phyloP scores from a whole-genome alignment of 306 rosid species.

The Cicer arietinum region DNA sequence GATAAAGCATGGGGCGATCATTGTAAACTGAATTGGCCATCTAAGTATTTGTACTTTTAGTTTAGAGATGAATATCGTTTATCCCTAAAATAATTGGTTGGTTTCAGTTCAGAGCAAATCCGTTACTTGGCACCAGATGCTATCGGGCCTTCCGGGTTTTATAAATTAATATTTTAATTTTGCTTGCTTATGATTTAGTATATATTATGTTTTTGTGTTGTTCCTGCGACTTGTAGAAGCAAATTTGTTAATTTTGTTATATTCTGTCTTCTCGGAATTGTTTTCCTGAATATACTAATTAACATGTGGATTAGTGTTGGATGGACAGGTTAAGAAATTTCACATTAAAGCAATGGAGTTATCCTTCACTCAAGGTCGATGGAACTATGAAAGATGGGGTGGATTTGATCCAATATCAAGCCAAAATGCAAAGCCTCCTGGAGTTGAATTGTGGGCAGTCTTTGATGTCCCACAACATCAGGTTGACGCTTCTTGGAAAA shows the following conservation, averaged over 20 bases:
- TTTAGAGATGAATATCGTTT: neutral
- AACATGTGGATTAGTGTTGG: conserved; percentile 47
- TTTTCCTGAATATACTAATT: conserved; percentile 43
- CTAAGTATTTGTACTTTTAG: neutral
- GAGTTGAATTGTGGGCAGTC: conserved; percentile 96
- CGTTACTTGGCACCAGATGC: neutral
- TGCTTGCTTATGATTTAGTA: conserved; percentile 1
- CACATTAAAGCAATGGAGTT: conserved; percentile 83
- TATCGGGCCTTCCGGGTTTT: neutral
- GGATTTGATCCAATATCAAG: conserved; percentile 91
- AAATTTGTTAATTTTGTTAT: neutral
- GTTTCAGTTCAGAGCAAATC: conserved; percentile 3
- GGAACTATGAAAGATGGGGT: conserved; percentile 97
- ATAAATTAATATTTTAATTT: neutral
- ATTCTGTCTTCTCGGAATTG: neutral
- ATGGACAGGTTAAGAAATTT: conserved; percentile 82
- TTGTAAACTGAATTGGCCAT: neutral
- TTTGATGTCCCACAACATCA: conserved; percentile 71
- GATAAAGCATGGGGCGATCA: neutral
- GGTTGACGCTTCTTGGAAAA: conserved; percentile 90
- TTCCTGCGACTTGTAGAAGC: neutral
- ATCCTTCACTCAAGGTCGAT: conserved; percentile 96
- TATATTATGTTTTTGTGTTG: conserved; percentile 11
- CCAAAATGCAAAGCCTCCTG: conserved; percentile 91
- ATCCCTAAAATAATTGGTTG: neutral